A percentile compares a stretch with the other conserved stretches of the same genome.
Evolutionary conservation across 2,329 filamentous ascomycete genomes (phyloP).

Genomic region (Chrysosphaeria jannelii): DNA sequence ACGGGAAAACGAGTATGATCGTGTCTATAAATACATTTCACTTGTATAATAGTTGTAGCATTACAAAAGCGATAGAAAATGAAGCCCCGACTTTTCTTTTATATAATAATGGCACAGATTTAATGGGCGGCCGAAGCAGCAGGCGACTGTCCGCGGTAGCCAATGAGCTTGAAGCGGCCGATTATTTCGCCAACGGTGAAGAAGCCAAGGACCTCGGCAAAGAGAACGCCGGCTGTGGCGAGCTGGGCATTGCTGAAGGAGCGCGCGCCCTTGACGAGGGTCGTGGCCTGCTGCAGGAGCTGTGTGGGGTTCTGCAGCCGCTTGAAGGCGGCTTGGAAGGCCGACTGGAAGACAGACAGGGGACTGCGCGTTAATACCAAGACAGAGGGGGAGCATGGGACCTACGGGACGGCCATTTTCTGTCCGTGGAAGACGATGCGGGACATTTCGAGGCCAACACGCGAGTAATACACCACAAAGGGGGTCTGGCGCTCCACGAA

Average conservation of each 20-base stretch:
- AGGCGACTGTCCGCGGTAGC: constrained; percentile 41
- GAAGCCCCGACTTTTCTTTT: not conserved
- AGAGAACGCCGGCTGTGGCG: constrained; percentile 42
- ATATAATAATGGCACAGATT: constrained; percentile 3
- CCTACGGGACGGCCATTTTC: constrained; percentile 90
- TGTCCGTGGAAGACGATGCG: constrained; percentile 70
- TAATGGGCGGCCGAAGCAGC: constrained; percentile 29
- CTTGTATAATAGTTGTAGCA: constrained; percentile 2
- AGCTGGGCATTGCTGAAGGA: constrained; percentile 43
- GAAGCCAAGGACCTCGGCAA: constrained; percentile 76
- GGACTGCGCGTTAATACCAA: constrained; percentile 22
- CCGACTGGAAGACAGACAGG: constrained; percentile 54
- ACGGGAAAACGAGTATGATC: constrained; percentile 1
- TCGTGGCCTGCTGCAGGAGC: constrained; percentile 18
- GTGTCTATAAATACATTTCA: constrained; percentile 3
- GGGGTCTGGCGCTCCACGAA: constrained; percentile 70
- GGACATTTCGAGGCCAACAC: constrained; percentile 59
- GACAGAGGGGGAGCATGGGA: constrained; percentile 6
- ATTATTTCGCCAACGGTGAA: constrained; percentile 96
- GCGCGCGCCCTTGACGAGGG: constrained; percentile 19
- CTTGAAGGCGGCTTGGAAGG: constrained; percentile 49
- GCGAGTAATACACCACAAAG: constrained; percentile 69
- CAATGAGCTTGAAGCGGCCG: constrained; percentile 78
- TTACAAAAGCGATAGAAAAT: constrained; percentile 1
- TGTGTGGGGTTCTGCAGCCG: constrained; percentile 35